A percentile compares a stretch with the other conserved stretches of the same genome.
Conservation (phyloP, 2,329 filamentous ascomycete genomes). For the Penicillium sclerotiorum region DNA sequence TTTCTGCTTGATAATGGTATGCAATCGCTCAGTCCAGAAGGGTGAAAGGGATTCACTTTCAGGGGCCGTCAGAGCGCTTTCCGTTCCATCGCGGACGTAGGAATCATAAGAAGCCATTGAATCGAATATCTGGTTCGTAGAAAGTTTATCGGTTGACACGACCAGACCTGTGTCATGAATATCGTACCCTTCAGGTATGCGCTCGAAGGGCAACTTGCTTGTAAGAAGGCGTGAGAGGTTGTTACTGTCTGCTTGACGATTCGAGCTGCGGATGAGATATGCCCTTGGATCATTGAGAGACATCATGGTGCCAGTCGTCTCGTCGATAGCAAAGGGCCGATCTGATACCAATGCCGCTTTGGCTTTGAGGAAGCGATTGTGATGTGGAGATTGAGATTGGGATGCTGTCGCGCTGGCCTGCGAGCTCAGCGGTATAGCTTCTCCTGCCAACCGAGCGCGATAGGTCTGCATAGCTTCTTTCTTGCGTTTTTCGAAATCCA, state of each 20-base stretch:
- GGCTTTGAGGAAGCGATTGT: conserved; percentile 21
- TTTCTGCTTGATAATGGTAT: conserved; percentile 10
- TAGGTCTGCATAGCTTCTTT: conserved; percentile 21
- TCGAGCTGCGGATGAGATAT: conserved; percentile 16
- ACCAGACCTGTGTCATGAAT: conserved; percentile 11
- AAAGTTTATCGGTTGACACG: not conserved
- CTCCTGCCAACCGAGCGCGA: not conserved
- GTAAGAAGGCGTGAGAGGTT: conserved; percentile 3
- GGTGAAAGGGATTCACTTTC: conserved; percentile 1
- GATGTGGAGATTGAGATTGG: conserved; percentile 13
- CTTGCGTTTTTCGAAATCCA: conserved; percentile 27
- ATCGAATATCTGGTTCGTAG: not conserved
- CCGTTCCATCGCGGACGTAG: not conserved
- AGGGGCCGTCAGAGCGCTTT: conserved; percentile 3
- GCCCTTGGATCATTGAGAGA: conserved; percentile 17
- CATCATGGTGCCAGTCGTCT: conserved; percentile 6
- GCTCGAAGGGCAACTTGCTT: conserved; percentile 21
- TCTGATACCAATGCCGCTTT: conserved; percentile 18
- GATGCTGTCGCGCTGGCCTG: not conserved
- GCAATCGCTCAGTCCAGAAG: conserved; percentile 16
- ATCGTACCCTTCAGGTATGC: conserved; percentile 19
- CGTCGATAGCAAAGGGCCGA: not conserved
- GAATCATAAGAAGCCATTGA: not conserved
- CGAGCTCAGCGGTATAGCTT: not conserved
- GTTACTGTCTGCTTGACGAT: not conserved